A percentile compares a stretch with the other conserved stretches of the same genome.
Evolutionary conservation across 2,329 filamentous ascomycete genomes (phyloP).

Genomic region (Dothideomycetes sp.): DNA sequence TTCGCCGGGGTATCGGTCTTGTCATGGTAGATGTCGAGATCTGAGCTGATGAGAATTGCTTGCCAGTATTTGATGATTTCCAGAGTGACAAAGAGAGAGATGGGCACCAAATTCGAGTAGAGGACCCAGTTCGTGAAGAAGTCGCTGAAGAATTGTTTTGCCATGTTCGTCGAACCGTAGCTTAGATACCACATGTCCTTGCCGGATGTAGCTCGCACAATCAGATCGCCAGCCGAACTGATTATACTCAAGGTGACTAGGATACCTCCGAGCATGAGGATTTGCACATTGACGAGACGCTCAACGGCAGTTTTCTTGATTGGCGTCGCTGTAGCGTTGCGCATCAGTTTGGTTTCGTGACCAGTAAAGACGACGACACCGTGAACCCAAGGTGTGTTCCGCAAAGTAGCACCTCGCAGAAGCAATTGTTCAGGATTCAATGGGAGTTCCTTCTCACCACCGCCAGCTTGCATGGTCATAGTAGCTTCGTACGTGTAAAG

Average conservation of each 20-base stretch:
- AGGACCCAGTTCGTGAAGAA: constrained; percentile 98
- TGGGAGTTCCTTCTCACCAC: constrained; percentile 85
- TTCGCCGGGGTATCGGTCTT: constrained; percentile 91
- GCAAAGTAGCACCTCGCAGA: constrained; percentile 81
- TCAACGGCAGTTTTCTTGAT: constrained; percentile 98
- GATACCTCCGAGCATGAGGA: constrained; percentile 79
- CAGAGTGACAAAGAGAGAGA: constrained; percentile 94
- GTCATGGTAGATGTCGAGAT: constrained; percentile 96
- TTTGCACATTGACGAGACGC: constrained; percentile 84
- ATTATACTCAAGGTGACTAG: constrained; percentile 77
- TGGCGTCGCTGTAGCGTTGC: constrained; percentile 90
- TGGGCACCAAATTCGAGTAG: constrained; percentile 92
- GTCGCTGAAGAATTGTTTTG: constrained; percentile 79
- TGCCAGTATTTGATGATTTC: constrained; percentile 98
- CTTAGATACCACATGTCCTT: constrained; percentile 63
- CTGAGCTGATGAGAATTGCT: constrained; percentile 93
- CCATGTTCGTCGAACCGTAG: constrained; percentile 56
- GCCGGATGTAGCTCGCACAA: constrained; percentile 58
- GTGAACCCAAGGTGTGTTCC: constrained; percentile 96
- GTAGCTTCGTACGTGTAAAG: constrained; percentile 97
- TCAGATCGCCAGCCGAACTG: constrained; percentile 82
- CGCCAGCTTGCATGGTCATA: constrained; percentile 78
- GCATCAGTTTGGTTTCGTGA: constrained; percentile 98
- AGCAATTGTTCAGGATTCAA: constrained; percentile 87
- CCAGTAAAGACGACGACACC: constrained; percentile 94